These are phyloP conservation scores for Ligustrum vulgare DNA, from an alignment of 257 asterid genomes.

Conservation along the genomic window DNA sequence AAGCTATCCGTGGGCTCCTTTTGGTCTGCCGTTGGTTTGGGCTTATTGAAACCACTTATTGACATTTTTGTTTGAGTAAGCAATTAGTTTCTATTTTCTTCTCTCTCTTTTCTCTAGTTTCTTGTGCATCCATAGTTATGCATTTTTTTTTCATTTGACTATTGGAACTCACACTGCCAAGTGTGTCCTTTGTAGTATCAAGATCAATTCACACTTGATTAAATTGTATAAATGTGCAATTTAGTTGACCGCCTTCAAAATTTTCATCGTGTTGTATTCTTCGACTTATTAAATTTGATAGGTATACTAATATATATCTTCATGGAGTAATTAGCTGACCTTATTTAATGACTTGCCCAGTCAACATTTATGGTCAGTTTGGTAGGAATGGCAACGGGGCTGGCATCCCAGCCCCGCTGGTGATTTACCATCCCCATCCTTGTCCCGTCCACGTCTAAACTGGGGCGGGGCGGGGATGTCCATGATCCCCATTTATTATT, in stretches of 20 bases:
- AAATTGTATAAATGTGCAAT: background rate
- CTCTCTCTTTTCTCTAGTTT: background rate
- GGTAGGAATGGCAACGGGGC: too few relatives aligned
- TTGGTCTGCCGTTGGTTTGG: background rate
- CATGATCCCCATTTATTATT: too few relatives aligned
- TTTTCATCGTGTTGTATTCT: too few relatives aligned
- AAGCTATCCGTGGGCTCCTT: background rate
- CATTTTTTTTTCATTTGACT: background rate
- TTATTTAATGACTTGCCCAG: background rate
- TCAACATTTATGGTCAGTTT: background rate
- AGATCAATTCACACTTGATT: background rate
- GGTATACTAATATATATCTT: background rate
- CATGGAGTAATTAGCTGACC: background rate
- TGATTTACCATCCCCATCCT: too few relatives aligned
- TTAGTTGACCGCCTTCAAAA: too few relatives aligned
- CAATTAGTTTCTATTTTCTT: background rate
- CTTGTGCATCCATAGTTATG: background rate
- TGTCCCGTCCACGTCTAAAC: too few relatives aligned
- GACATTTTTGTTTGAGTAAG: background rate
- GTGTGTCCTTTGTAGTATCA: background rate
- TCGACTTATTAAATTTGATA: background rate
- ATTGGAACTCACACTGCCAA: background rate
- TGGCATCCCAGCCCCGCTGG: too few relatives aligned
- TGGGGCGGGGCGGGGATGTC: too few relatives aligned
- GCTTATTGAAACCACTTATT: background rate